Evolutionary conservation across 2,329 filamentous ascomycete genomes (phyloP).

Genomic region (Decorospora gaudefroyi): DNA sequence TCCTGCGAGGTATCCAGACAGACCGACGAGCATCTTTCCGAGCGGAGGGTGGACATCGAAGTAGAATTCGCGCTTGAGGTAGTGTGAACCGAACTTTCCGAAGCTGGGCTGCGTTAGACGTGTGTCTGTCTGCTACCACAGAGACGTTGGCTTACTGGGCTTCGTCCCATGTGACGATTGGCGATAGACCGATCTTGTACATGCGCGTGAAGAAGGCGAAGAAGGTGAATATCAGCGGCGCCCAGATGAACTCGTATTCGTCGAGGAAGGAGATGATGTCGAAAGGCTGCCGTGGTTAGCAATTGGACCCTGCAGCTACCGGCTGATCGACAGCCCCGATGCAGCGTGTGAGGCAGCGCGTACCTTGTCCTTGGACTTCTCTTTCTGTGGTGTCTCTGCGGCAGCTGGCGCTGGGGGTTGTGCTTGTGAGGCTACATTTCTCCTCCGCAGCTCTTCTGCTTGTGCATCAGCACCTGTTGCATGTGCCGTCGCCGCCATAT

Average conservation of each 20-base stretch:
- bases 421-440: conserved; percentile 48
- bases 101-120: conserved; percentile 62
- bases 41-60: conserved; percentile 96
- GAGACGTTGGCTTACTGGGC: conserved; percentile 62
- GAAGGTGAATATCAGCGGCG: conserved; percentile 66
- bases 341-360: conserved; percentile 4
- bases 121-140: not conserved
- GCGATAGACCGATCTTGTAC: conserved; percentile 69
- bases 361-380: conserved; percentile 57
- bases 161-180: conserved; percentile 77
- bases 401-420: conserved; percentile 33
- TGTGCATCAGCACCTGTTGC: conserved; percentile 51
- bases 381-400: conserved; percentile 41
- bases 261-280: conserved; percentile 66
- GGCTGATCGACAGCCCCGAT: conserved; percentile 10
- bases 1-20: conserved; percentile 93
- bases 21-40: conserved; percentile 96
- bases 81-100: conserved; percentile 98
- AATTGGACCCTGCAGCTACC: conserved; percentile 1
- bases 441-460: conserved; percentile 52
- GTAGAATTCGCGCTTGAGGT: conserved; percentile 99
- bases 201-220: conserved; percentile 68
- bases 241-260: conserved; percentile 65
- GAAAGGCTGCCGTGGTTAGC: conserved; percentile 48
- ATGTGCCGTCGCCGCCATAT: conserved; percentile 39